These are phyloP conservation scores for Diplodia intermedia DNA, from an alignment of 2,329 filamentous ascomycete species.

Conservation along the genomic window DNA sequence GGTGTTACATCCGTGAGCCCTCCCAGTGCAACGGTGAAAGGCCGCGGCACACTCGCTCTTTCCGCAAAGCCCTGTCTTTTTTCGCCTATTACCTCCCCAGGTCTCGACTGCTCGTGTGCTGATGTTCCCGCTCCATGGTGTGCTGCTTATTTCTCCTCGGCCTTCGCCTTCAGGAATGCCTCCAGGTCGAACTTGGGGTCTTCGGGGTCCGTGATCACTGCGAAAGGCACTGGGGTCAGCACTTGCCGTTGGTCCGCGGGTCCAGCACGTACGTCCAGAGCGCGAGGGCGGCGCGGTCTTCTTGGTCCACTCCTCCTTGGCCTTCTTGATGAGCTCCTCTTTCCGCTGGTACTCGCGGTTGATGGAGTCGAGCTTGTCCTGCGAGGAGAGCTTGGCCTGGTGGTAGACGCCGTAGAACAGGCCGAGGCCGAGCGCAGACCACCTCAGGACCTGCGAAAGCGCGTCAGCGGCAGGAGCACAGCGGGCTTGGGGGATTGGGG, in stretches of 20 bases:
- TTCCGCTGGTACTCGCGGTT: slow-evolving; percentile 90
- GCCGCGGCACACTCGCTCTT: slow-evolving; percentile 38
- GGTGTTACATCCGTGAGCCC: slow-evolving; percentile 42
- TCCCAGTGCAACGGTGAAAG: slow-evolving; percentile 21
- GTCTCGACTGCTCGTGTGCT: slow-evolving; percentile 17
- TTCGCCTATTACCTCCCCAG: slow-evolving; percentile 26
- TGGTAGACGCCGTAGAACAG: slow-evolving; percentile 96
- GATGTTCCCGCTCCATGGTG: background rate
- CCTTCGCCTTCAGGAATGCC: slow-evolving; percentile 74
- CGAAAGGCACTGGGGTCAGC: slow-evolving; percentile 3
- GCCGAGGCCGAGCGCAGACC: slow-evolving; percentile 89
- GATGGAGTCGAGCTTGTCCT: slow-evolving; percentile 72
- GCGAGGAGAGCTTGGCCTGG: slow-evolving; percentile 78
- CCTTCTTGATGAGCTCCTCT: slow-evolving; percentile 87
- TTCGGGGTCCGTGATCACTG: slow-evolving; percentile 67
- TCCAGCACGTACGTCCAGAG: slow-evolving; percentile 48
- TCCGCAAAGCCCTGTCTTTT: slow-evolving; percentile 28
- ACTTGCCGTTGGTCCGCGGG: slow-evolving; percentile 8
- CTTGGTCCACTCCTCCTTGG: slow-evolving; percentile 88
- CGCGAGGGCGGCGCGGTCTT: slow-evolving; percentile 63
- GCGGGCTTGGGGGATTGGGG: background rate
- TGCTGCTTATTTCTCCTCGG: slow-evolving; percentile 47
- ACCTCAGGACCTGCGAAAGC: slow-evolving; percentile 82
- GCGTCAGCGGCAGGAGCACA: slow-evolving; percentile 10
- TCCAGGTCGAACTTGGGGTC: slow-evolving; percentile 95